Evolutionary conservation across 1,139 yeast genomes (phyloP).

Genomic region (Meyerozyma smithsonii): DNA sequence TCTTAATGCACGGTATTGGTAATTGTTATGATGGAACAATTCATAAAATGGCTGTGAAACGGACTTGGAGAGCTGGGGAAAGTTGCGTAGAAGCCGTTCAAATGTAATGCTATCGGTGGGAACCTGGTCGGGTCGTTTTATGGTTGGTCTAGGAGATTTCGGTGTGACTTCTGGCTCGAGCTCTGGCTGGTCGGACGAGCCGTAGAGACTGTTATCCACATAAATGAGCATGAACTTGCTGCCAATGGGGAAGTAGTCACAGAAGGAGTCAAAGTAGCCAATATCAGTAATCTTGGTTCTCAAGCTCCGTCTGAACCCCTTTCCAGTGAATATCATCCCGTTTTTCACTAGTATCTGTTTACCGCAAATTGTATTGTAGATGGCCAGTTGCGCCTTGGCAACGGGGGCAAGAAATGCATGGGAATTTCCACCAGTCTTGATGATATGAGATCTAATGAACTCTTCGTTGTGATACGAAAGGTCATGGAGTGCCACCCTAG

Average conservation of each 20-base stretch:
- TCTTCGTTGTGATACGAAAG: constrained; percentile 57
- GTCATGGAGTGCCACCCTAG: constrained; percentile 42
- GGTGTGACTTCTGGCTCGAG: constrained; percentile 4
- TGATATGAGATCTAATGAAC: constrained; percentile 67
- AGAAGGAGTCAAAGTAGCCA: constrained; percentile 40
- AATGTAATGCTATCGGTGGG: constrained; percentile 11
- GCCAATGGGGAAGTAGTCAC: constrained; percentile 46
- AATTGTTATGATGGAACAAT: constrained; percentile 42
- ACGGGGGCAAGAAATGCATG: constrained; percentile 33
- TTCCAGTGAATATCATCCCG: constrained; percentile 49
- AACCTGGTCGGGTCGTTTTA: constrained; percentile 1
- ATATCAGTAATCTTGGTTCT: constrained; percentile 40
- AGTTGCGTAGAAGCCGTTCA: constrained; percentile 37
- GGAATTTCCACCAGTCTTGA: constrained; percentile 32
- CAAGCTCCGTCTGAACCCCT: constrained; percentile 51
- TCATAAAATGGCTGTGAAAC: constrained; percentile 44
- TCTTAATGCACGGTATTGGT: constrained; percentile 28
- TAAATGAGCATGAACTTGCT: constrained; percentile 48
- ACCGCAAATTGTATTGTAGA: constrained; percentile 56
- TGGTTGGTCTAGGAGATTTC: too few species aligned
- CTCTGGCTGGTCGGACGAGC: constrained; percentile 17
- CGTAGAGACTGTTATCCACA: constrained; percentile 48
- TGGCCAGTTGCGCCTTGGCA: constrained; percentile 38
- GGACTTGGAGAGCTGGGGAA: constrained; percentile 42
- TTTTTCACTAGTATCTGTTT: constrained; percentile 56